Evolutionary conservation across 257 asterid genomes (phyloP).

Genomic region (Plantago elongata): DNA sequence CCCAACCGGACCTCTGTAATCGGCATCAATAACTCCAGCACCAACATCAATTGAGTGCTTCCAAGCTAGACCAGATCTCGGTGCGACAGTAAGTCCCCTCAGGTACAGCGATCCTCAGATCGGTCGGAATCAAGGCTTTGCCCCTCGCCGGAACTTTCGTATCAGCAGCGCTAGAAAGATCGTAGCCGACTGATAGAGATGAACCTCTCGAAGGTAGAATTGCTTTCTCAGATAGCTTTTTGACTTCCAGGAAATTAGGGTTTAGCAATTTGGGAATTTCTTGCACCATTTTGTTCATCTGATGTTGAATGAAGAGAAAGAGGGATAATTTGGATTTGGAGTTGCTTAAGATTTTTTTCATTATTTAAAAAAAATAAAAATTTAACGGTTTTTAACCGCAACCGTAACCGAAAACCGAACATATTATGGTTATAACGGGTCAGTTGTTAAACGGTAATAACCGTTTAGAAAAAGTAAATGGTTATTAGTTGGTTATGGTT

Average conservation of each 20-base stretch:
- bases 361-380: too few species aligned
- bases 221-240: conserved; percentile 53
- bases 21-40: conserved; percentile 94
- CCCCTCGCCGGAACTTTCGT: conserved; percentile 69
- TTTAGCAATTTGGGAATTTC: too few species aligned
- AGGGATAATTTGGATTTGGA: too few species aligned
- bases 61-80: conserved; percentile 80
- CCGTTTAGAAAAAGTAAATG: too few species aligned
- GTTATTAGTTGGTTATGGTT: too few species aligned
- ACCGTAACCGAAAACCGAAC: too few species aligned
- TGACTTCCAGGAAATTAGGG: conserved; percentile 16
- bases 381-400: too few species aligned
- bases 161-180: conserved; percentile 64
- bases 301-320: too few species aligned
- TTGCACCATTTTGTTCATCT: too few species aligned
- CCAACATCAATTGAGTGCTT: conserved; percentile 83
- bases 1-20: conserved; percentile 55
- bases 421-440: too few species aligned
- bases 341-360: too few species aligned
- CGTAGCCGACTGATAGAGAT: conserved; percentile 55
- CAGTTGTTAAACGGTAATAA: too few species aligned
- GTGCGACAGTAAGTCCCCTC: conserved; percentile 76
- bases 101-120: conserved; percentile 74
- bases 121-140: conserved; percentile 76
- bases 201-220: conserved; percentile 50